Percentiles rank a stretch among this genome's conserved stretches.
Conservation (phyloP, 768 basidiomycete species). For the Leccinum arenicola region DNA sequence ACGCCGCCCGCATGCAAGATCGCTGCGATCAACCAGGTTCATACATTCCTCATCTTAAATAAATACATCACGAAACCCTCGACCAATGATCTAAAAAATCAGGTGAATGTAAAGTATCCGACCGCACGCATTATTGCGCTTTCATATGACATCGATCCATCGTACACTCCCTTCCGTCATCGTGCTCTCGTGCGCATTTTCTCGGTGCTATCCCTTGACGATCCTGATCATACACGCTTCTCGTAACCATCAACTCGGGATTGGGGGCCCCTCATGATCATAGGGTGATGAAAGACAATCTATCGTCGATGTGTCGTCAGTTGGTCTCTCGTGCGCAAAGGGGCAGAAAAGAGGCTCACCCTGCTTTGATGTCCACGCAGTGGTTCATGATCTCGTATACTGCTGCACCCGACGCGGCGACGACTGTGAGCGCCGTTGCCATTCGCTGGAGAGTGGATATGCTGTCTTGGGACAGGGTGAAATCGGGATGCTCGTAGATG, state of each 20-base stretch:
- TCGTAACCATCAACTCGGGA: neutral
- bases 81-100: neutral
- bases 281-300: conserved; percentile 9
- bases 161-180: neutral
- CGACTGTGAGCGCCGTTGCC: conserved; percentile 26
- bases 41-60: neutral
- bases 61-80: neutral
- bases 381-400: conserved; percentile 28
- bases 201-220: neutral
- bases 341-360: conserved; percentile 14
- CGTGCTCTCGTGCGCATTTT: neutral
- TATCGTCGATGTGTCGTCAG: conserved; percentile 5
- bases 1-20: neutral
- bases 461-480: conserved; percentile 26
- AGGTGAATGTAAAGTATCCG: neutral
- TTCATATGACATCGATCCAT: neutral
- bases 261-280: conserved; percentile 7
- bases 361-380: conserved; percentile 7
- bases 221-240: neutral
- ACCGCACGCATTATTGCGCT: neutral
- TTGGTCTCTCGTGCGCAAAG: neutral
- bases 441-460: conserved; percentile 23
- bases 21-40: neutral
- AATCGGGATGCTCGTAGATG: conserved; percentile 34
- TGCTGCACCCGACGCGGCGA: conserved; percentile 33